phyloP scores from a whole-genome alignment of 805 yeast species.

The Yamadazyma takamatsuzukensis region DNA sequence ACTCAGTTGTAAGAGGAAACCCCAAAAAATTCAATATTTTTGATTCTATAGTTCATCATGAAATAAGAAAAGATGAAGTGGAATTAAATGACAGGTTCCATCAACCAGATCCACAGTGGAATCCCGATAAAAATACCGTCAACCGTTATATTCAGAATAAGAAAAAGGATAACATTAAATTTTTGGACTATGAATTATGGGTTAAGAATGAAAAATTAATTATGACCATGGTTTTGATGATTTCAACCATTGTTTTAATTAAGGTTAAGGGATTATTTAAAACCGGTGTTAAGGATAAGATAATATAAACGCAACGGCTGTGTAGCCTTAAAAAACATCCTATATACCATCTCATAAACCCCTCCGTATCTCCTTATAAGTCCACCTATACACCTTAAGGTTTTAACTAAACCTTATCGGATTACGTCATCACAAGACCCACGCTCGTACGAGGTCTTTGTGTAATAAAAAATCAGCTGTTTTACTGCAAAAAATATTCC shows the following conservation, averaged over 20 bases:
- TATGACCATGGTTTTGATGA: slow-evolving; percentile 31
- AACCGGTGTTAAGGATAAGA: background rate
- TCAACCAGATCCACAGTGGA: slow-evolving; percentile 25
- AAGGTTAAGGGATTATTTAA: slow-evolving; percentile 1
- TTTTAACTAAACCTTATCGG: background rate
- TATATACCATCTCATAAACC: no score
- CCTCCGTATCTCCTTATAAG: no score
- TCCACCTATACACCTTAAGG: no score
- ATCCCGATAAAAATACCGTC: slow-evolving; percentile 23
- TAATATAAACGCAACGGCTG: no score
- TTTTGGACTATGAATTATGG: slow-evolving; percentile 45
- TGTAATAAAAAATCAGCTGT: no score
- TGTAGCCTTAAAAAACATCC: no score
- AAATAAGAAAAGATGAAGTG: slow-evolving; percentile 45
- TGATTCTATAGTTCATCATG: slow-evolving; percentile 53
- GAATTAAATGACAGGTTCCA: slow-evolving; percentile 50
- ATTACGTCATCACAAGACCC: background rate
- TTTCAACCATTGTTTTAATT: slow-evolving; percentile 9
- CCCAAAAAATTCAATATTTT: slow-evolving; percentile 44
- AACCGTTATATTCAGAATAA: slow-evolving; percentile 26
- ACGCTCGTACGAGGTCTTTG: no score
- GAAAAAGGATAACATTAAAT: slow-evolving; percentile 31
- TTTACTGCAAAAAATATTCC: no score
- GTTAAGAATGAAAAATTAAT: slow-evolving; percentile 49
- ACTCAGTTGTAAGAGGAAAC: slow-evolving; percentile 24